phyloP scores from a whole-genome alignment of 1,284 basidiomycete genomes.

The Trametes pubescens region DNA sequence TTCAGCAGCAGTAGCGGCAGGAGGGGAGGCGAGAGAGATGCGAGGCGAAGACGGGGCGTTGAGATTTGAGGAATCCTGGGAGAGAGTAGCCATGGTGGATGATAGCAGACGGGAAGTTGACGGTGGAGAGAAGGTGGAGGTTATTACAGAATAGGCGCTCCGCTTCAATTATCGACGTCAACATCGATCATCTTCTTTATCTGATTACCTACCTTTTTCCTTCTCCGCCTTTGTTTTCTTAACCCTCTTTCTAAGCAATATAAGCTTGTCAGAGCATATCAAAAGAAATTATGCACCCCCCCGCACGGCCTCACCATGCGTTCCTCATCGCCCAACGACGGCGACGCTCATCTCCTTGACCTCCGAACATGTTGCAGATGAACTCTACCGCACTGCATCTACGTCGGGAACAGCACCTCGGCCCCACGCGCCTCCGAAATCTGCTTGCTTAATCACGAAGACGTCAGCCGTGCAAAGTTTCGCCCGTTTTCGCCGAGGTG shows the following conservation, averaged over 20 bases:
- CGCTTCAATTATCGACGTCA: neutral
- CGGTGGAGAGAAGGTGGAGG: constrained; percentile 32
- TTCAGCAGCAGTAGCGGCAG: constrained; percentile 21
- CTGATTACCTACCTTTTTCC: constrained; percentile 8
- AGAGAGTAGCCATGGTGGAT: constrained; percentile 32
- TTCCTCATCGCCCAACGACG: constrained; percentile 18
- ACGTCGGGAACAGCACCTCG: neutral
- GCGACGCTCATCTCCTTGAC: constrained; percentile 4
- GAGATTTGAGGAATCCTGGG: constrained; percentile 25
- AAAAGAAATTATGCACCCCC: neutral
- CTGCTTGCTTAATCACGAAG: neutral
- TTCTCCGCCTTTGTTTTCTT: constrained; percentile 1
- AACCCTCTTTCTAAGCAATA: neutral
- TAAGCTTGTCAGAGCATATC: no score
- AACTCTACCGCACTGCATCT: constrained; percentile 16
- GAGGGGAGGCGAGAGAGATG: constrained; percentile 17
- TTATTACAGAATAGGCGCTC: constrained; percentile 7
- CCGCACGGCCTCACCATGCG: constrained; percentile 28
- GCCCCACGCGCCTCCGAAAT: neutral
- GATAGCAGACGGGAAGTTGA: constrained; percentile 28
- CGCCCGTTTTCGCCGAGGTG: constrained; percentile 4
- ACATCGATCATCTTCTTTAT: constrained; percentile 6
- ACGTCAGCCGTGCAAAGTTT: constrained; percentile 1
- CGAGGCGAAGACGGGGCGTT: constrained; percentile 21
- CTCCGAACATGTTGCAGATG: constrained; percentile 19